These are phyloP conservation scores for Penicillium sp. DNA, from an alignment of 2,329 filamentous ascomycete species.

Conservation along the genomic window DNA sequence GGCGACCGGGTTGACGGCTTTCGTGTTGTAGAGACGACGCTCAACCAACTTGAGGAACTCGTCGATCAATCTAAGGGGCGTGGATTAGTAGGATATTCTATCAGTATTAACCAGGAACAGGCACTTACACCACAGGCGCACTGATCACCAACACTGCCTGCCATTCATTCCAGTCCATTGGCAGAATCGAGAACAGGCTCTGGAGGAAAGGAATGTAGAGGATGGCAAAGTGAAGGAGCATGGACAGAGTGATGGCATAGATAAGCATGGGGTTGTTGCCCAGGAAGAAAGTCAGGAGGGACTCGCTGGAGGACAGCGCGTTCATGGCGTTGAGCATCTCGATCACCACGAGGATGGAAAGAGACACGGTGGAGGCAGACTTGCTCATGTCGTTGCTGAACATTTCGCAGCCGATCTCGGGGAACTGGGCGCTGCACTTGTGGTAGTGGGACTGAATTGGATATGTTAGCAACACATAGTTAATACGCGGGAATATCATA, in stretches of 20 bases:
- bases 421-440: conserved; percentile 74
- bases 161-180: conserved; percentile 80
- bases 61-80: conserved; percentile 58
- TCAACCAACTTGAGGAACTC: conserved; percentile 74
- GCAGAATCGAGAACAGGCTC: conserved; percentile 78
- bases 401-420: conserved; percentile 84
- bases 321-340: conserved; percentile 99
- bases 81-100: conserved; percentile 8
- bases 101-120: not conserved
- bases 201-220: conserved; percentile 88
- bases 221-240: conserved; percentile 88
- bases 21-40: conserved; percentile 50
- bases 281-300: conserved; percentile 81
- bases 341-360: conserved; percentile 87
- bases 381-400: conserved; percentile 79
- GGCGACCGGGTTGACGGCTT: conserved; percentile 10
- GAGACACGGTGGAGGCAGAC: conserved; percentile 81
- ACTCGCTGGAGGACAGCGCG: conserved; percentile 88
- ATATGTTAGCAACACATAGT: conserved; percentile 4
- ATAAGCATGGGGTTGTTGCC: conserved; percentile 99
- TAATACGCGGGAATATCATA: conserved; percentile 5
- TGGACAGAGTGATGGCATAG: conserved; percentile 83
- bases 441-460: conserved; percentile 67
- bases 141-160: conserved; percentile 81
- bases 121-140: conserved; percentile 77